phyloP scores from a whole-genome alignment of 495 filamentous ascomycete species.

The Saxophila tyrrhenica region DNA sequence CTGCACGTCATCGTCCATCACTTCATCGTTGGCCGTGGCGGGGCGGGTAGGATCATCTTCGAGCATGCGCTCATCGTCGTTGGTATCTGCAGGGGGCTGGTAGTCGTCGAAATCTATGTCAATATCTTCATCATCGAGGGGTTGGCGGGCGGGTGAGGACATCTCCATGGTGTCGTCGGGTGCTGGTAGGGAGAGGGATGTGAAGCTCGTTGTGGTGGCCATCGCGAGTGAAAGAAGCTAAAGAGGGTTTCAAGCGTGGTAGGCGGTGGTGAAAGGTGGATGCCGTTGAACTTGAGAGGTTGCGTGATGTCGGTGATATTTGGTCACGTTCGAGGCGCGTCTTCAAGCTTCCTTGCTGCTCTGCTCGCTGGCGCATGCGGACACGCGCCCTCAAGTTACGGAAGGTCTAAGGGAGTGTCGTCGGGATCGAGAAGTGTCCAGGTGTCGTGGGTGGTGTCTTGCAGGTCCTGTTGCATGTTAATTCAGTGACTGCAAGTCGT shows the following conservation, averaged over 20 bases:
- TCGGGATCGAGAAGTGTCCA: background rate
- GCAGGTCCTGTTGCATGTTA: background rate
- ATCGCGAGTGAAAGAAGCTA: background rate
- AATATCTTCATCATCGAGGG: conserved; percentile 55
- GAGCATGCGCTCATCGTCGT: conserved; percentile 22
- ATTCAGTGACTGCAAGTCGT: too few relatives aligned
- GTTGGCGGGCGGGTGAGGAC: conserved; percentile 34
- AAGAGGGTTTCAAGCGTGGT: too few relatives aligned
- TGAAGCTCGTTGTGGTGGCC: conserved; percentile 13
- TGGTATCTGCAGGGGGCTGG: conserved; percentile 32
- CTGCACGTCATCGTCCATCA: conserved; percentile 34
- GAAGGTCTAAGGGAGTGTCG: background rate
- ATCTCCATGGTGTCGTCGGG: conserved; percentile 45
- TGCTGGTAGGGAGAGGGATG: conserved; percentile 15
- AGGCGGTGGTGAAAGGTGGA: background rate
- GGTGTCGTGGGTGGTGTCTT: background rate
- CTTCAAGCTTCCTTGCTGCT: background rate
- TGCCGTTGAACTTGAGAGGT: background rate
- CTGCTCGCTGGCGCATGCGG: too few relatives aligned
- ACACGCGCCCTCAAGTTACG: too few relatives aligned
- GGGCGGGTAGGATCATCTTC: conserved; percentile 20
- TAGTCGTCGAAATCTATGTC: conserved; percentile 63
- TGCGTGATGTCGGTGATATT: background rate
- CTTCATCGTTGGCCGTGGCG: conserved; percentile 31
- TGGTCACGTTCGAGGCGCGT: background rate